Evolutionary conservation across 73 alveolate genomes (phyloP).

Genomic region (Stentor roeselii): DNA sequence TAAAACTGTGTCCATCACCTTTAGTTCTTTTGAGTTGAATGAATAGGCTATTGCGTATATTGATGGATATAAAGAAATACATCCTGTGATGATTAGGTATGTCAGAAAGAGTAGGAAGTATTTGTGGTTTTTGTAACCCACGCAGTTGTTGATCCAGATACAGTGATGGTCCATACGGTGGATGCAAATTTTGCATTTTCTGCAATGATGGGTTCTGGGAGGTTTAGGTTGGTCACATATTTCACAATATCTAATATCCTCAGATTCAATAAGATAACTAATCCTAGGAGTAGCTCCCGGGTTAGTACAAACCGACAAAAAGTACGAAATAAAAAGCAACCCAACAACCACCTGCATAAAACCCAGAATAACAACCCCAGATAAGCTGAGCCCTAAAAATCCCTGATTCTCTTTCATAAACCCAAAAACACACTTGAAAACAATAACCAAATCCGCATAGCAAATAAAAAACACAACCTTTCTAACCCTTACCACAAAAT

Average conservation of each 20-base stretch:
- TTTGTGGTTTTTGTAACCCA: constrained; percentile 73
- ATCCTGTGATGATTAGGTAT: background rate
- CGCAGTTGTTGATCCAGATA: constrained; percentile 80
- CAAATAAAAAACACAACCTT: no score
- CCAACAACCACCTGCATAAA: background rate
- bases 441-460: constrained; percentile 24
- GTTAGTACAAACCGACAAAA: constrained; percentile 4
- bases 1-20: background rate
- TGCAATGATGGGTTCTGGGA: constrained; percentile 83
- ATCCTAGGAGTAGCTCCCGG: constrained; percentile 15
- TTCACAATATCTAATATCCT: constrained; percentile 43
- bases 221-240: constrained; percentile 67
- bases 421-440: background rate
- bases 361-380: background rate
- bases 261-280: background rate
- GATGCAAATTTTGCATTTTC: constrained; percentile 71
- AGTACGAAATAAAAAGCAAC: background rate
- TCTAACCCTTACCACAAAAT: no score
- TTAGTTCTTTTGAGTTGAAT: background rate
- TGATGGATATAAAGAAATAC: background rate
- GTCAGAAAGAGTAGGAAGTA: constrained; percentile 43
- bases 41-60: background rate
- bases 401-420: background rate
- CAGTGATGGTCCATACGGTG: constrained; percentile 92
- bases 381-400: background rate